Conservation (phyloP, 768 basidiomycete genomes). For the Paxillus ammoniavirescens region DNA sequence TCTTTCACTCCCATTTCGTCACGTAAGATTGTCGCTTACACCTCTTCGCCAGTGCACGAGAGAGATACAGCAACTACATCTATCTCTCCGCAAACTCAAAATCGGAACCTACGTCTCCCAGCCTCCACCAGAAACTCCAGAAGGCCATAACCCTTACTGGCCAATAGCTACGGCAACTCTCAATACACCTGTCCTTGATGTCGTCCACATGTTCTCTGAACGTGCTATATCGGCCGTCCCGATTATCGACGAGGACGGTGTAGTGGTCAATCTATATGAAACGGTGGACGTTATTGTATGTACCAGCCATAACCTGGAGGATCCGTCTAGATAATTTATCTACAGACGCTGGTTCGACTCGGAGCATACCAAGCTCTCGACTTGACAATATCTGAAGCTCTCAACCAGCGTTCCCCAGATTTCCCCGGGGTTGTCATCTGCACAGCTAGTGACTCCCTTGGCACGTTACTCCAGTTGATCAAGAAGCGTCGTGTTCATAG, state of each 20-base stretch:
- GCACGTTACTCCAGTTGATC: slow-evolving; percentile 86
- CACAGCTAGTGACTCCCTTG: slow-evolving; percentile 87
- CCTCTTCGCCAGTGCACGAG: slow-evolving; percentile 63
- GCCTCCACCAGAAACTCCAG: slow-evolving; percentile 43
- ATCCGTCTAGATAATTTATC: slow-evolving; percentile 3
- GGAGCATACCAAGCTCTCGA: slow-evolving; percentile 97
- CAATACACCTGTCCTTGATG: slow-evolving; percentile 91
- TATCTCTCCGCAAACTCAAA: slow-evolving; percentile 79
- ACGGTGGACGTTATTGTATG: slow-evolving; percentile 96
- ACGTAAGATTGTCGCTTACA: slow-evolving; percentile 7
- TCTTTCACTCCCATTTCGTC: slow-evolving; percentile 21
- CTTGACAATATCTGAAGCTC: slow-evolving; percentile 87
- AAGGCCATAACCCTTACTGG: slow-evolving; percentile 70
- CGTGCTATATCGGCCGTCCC: slow-evolving; percentile 95
- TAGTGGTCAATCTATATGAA: slow-evolving; percentile 95
- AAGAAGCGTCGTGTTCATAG: slow-evolving; percentile 93
- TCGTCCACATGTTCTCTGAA: slow-evolving; percentile 98
- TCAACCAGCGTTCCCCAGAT: slow-evolving; percentile 88
- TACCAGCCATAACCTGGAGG: slow-evolving; percentile 4
- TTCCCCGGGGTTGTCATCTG: slow-evolving; percentile 98
- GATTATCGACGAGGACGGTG: slow-evolving; percentile 88
- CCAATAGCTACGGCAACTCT: slow-evolving; percentile 92
- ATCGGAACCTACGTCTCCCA: slow-evolving; percentile 91
- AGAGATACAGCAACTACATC: slow-evolving; percentile 79
- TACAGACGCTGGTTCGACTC: slow-evolving; percentile 87